Percentiles rank a stretch among this genome's conserved stretches.
phyloP scores from a whole-genome alignment of 768 basidiomycete species.

The Melanogaster broomeanus region DNA sequence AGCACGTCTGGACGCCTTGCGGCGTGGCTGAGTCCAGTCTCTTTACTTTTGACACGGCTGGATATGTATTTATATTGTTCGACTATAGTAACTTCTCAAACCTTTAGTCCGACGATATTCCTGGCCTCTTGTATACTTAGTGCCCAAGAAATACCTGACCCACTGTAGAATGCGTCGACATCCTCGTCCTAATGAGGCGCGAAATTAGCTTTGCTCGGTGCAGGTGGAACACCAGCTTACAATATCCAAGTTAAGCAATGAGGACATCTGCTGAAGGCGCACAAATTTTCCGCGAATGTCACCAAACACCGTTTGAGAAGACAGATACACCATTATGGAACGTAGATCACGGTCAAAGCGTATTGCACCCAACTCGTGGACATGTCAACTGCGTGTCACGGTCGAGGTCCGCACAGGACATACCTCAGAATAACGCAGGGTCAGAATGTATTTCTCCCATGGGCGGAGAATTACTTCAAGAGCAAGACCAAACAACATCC shows the following conservation, averaged over 20 bases:
- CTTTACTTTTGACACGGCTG: not conserved
- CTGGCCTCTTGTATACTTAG: conserved; percentile 77
- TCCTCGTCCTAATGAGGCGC: conserved; percentile 74
- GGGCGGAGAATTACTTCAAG: conserved; percentile 90
- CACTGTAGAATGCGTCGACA: conserved; percentile 91
- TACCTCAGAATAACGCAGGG: conserved; percentile 88
- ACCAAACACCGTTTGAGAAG: conserved; percentile 86
- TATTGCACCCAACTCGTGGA: conserved; percentile 83
- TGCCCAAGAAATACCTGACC: conserved; percentile 91
- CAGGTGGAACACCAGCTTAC: conserved; percentile 37
- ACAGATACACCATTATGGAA: conserved; percentile 78
- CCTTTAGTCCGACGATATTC: conserved; percentile 61
- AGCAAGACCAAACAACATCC: conserved; percentile 79
- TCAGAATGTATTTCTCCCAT: conserved; percentile 88
- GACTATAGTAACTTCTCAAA: conserved; percentile 19
- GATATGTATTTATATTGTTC: conserved; percentile 1
- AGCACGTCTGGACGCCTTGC: conserved; percentile 87
- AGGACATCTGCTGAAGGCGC: conserved; percentile 91
- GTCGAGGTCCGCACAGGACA: conserved; percentile 12
- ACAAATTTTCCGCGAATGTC: conserved; percentile 91
- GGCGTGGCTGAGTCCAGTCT: conserved; percentile 52
- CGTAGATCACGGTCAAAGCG: conserved; percentile 93
- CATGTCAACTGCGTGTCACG: conserved; percentile 1
- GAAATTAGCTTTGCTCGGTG: conserved; percentile 4
- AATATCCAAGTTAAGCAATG: conserved; percentile 82